These are phyloP conservation scores for Cladosporium oxysporum DNA, from an alignment of 2,329 filamentous ascomycete species.

Conservation along the genomic window DNA sequence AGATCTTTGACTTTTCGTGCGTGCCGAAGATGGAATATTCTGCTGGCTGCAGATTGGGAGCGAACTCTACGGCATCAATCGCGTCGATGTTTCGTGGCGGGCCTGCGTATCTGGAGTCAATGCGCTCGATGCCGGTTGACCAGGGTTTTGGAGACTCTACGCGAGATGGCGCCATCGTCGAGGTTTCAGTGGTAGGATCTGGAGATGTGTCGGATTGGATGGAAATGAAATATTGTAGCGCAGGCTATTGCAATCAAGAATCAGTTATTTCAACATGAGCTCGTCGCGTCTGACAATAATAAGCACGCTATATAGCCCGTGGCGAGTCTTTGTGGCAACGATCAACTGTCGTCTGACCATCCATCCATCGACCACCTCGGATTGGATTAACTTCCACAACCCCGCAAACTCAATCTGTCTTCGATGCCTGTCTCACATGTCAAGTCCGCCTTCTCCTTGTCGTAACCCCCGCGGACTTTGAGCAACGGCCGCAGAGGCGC, in stretches of 20 bases:
- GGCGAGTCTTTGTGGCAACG: not conserved
- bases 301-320: too few relatives aligned
- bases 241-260: too few relatives aligned
- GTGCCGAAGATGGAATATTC: conserved; percentile 41
- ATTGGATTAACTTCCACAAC: not conserved
- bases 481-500: not conserved
- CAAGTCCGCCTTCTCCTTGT: not conserved
- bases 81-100: not conserved
- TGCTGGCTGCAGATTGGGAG: conserved; percentile 37
- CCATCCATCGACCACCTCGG: not conserved
- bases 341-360: not conserved
- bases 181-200: not conserved
- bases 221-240: too few relatives aligned
- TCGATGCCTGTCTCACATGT: not conserved
- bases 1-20: conserved; percentile 36
- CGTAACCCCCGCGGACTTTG: not conserved
- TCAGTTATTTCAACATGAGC: too few relatives aligned
- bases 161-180: not conserved
- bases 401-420: not conserved
- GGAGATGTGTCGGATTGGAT: too few relatives aligned
- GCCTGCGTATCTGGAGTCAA: conserved; percentile 1
- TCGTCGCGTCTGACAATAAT: too few relatives aligned
- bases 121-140: not conserved
- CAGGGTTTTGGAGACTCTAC: not conserved
- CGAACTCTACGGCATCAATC: conserved; percentile 36